A percentile compares a stretch with the other conserved stretches of the same genome.
phyloP scores from a whole-genome alignment of 2,329 filamentous ascomycete genomes.

The Didymella glomerata region DNA sequence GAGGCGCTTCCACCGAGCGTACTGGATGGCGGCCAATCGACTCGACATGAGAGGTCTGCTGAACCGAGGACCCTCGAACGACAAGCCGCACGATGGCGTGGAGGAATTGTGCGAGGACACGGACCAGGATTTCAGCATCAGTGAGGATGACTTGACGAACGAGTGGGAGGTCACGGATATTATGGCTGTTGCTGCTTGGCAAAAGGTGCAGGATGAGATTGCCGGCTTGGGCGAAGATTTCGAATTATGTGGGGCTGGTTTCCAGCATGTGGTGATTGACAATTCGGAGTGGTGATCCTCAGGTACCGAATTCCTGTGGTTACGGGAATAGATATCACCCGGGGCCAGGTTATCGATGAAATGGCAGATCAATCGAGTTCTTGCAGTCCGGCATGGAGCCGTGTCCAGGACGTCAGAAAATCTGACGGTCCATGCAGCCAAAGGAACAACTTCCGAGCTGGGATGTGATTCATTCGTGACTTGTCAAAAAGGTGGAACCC shows the following conservation, averaged over 20 bases:
- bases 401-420: no score
- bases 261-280: constrained; percentile 16
- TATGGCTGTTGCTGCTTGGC: constrained; percentile 14
- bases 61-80: constrained; percentile 12
- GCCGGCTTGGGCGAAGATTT: background rate
- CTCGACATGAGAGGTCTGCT: constrained; percentile 26
- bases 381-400: no score
- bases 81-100: constrained; percentile 20
- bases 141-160: constrained; percentile 19
- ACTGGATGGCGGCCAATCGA: constrained; percentile 40
- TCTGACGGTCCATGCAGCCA: no score
- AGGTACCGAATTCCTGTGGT: background rate
- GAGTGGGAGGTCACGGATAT: constrained; percentile 13
- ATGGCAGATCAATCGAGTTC: background rate
- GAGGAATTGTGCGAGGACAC: constrained; percentile 16
- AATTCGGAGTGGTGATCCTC: constrained; percentile 16
- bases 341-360: background rate
- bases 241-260: background rate
- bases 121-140: constrained; percentile 14
- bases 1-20: constrained; percentile 41
- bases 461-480: no score
- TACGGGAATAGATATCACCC: background rate
- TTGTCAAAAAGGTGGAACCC: no score
- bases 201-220: background rate
- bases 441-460: no score